Base-by-base conservation (phyloP, 1,284 basidiomycete genomes). In the Kalmanozyma brasiliensis region DNA sequence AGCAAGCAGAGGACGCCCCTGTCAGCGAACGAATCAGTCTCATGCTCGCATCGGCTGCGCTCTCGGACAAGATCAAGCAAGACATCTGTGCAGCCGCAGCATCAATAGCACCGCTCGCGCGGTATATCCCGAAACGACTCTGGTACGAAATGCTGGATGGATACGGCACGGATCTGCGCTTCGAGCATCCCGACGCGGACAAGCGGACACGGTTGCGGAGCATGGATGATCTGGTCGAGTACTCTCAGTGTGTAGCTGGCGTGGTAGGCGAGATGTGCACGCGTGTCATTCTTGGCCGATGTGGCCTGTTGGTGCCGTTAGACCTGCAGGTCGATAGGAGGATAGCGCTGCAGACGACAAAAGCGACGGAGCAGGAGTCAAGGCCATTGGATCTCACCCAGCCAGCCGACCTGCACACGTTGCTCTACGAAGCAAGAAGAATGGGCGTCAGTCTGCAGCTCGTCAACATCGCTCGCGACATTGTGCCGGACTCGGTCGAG, bases 361-460 rank as follows among this genome's bases (percentile, higher is more conserved):
- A 26, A 30, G 26, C 9, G 16, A 10, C 24, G 36, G n/a, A 19
- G 30, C 35, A 40, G 1, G 7, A 5, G 30, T 11, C 29, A 29
- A 16, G 36, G 4, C 14, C 16, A 29, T 36, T 61, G 16, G 62
- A 61, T 36, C 34, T 61, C 14, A 33, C 38, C 10, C 43, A 24
- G 19, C 13, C 48, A 4, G 20, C 37, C 11, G 52, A 61, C 22
- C 23, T 68, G 22, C 59, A 68, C 19, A 22, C 35, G 2, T 32
- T 78, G 17, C 52, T 78, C 9, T 61, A 65, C 52, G 53, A 78
- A 19, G 76, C 76, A 7, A 35, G 76, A 19, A 49, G 70, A 5
- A 78, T 78, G 75, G 76, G 76, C n/a, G 76, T 78, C 23, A 63
- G 72, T 41, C 56, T 78, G 19, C 76, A 78, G 53, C 60, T 78